Evolutionary conservation across 148 eudicot genomes (phyloP), one percentile per base, ranked within the genome.

Genomic region (Simmondsia chinensis): DNA sequence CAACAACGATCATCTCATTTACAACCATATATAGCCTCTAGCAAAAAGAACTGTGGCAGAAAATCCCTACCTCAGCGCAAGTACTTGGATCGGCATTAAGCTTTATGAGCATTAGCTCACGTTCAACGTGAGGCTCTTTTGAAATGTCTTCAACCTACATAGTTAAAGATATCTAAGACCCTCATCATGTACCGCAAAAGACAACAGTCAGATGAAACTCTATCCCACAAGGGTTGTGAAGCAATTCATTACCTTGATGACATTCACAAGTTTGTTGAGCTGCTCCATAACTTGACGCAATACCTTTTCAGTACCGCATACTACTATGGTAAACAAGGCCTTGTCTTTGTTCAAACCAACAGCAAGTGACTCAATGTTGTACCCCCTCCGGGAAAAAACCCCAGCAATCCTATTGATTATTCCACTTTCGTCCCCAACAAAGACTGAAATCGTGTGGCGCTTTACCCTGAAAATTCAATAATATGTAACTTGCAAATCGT

Each of bases 371-470:
- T 88, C 96, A 20, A 88, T 88, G 58, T 88, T 88, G 61, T 77
- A 88, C 40, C 96, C 96, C 66, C 96, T 69, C 43, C 94, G 70
- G 48, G 96, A 83, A 59, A 88, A 80, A 21, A 88, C 96, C 1
- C 96, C 96, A 4, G 96, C 87, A 48, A 88, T 88, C 33, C 96
- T 69, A 58, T 88, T 80, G 52, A 88, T 88, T 39, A 88, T 88
- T 46, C 96, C 96, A 54, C 94, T 77, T 67, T 88, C 96, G 61
- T 88, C 96, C 48, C 96, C 96, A 56, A 88, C 96, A 63, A 77
- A 83, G 19, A 88, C 94, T 2, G 94, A 83, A 15, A 88, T 77
- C 2, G 94, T 83, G 64, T 88, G 94, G 20, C 83, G 74, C 58
- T 69, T 73, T 54, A 63, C 72, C 65, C 97, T 89, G 72, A 23